Evolutionary conservation across 75 land plant species (phyloP).

Genomic region (Selaginella tamariscina): DNA sequence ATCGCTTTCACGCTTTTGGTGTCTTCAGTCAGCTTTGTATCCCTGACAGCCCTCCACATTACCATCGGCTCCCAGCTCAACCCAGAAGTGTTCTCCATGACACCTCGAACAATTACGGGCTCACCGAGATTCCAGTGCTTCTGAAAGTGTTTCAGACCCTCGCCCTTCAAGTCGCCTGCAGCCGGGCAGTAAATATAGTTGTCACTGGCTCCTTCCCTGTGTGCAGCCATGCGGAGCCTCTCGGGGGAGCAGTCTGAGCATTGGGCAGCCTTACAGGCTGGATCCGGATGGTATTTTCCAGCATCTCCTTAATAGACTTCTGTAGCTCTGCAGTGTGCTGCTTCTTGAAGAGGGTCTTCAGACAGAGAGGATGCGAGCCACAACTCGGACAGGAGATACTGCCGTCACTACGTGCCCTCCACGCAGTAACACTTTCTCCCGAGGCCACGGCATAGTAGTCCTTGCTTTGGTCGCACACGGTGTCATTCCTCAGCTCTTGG

Average conservation of each 20-base stretch:
- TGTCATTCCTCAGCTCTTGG: conserved; percentile 36
- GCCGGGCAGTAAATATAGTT: conserved; percentile 57
- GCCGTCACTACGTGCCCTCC: conserved; percentile 22
- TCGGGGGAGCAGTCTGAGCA: conserved; percentile 10
- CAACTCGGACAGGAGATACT: conserved; percentile 27
- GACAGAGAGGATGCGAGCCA: conserved; percentile 12
- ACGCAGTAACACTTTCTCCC: conserved; percentile 14
- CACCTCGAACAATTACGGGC: conserved; percentile 64
- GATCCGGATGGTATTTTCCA: not conserved
- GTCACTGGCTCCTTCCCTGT: conserved; percentile 35
- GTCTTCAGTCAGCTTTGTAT: conserved; percentile 28
- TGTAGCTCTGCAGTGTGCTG: conserved; percentile 16
- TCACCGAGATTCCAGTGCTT: conserved; percentile 65
- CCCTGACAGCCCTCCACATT: conserved; percentile 81
- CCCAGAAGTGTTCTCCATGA: conserved; percentile 39
- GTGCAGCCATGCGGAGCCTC: conserved; percentile 21
- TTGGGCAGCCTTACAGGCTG: not conserved
- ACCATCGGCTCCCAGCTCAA: conserved; percentile 97
- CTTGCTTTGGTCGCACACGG: no score
- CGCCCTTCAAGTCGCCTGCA: conserved; percentile 18
- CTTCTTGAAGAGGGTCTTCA: conserved; percentile 19
- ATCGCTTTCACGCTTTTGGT: conserved; percentile 48
- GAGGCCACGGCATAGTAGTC: conserved; percentile 14
- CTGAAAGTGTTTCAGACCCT: conserved; percentile 36
- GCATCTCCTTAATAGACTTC: not conserved